phyloP scores from a whole-genome alignment of 257 asterid genomes.

The Fraxinus excelsior region DNA sequence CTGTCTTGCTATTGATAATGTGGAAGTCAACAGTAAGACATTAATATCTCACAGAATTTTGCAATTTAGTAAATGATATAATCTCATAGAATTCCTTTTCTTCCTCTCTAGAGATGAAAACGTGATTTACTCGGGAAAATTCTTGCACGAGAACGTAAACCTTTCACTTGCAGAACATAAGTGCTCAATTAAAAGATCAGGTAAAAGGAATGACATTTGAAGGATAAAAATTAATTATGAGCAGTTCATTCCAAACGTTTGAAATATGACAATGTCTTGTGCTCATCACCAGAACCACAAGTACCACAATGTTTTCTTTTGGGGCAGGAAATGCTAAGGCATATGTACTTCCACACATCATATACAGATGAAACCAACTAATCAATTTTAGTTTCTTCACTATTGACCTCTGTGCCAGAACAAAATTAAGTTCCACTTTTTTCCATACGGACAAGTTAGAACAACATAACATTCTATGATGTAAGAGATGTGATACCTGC shows the following conservation, averaged over 20 bases:
- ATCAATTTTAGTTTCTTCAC: conserved; percentile 10
- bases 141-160: neutral
- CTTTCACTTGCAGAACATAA: neutral
- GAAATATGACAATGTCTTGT: neutral
- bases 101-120: neutral
- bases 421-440: neutral
- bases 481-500: conserved; percentile 56
- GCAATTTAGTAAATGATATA: neutral
- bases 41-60: neutral
- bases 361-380: conserved; percentile 20
- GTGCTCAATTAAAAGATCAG: neutral
- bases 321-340: conserved; percentile 3
- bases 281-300: neutral
- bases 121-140: conserved; percentile 8
- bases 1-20: neutral
- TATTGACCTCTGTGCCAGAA: conserved; percentile 5
- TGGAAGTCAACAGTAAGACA: neutral
- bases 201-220: neutral
- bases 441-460: conserved; percentile 3
- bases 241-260: conserved; percentile 15
- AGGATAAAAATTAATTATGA: conserved; percentile 7
- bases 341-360: neutral
- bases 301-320: neutral
- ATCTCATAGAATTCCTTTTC: neutral
- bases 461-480: conserved; percentile 20